These are phyloP conservation scores for Aotearoamyces nothofagi DNA, from an alignment of 2,329 filamentous ascomycete genomes.

Conservation along the genomic window DNA sequence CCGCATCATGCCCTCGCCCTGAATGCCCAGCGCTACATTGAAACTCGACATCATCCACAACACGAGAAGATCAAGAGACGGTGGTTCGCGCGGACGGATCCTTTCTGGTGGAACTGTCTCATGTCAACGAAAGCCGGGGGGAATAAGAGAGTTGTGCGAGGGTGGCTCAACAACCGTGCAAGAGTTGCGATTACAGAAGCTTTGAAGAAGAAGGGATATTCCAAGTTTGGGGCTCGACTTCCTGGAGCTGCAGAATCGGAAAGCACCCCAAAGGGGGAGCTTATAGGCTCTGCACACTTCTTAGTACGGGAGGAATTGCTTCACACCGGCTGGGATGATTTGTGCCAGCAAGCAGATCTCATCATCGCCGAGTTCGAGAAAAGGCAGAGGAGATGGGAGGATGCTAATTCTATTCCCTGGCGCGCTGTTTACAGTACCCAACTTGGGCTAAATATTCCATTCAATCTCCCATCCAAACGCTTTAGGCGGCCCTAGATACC, in stretches of 20 bases:
- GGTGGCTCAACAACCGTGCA: constrained; percentile 26
- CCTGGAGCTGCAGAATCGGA: neutral
- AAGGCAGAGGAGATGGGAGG: no score
- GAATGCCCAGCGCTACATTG: neutral
- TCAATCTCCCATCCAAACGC: no score
- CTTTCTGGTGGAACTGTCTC: constrained; percentile 31
- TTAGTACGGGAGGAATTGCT: constrained; percentile 9
- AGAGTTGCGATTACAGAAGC: constrained; percentile 27
- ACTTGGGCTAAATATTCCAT: no score
- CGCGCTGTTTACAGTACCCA: no score
- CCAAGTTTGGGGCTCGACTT: constrained; percentile 15
- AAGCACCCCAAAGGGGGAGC: constrained; percentile 7
- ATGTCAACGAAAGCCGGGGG: constrained; percentile 14
- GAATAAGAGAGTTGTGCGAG: constrained; percentile 28
- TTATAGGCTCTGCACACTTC: constrained; percentile 24
- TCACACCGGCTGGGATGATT: constrained; percentile 9
- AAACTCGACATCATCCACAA: constrained; percentile 16
- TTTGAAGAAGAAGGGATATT: constrained; percentile 28
- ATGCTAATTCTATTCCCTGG: no score
- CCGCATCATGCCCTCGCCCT: neutral
- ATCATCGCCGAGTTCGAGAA: constrained; percentile 5
- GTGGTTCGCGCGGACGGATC: constrained; percentile 22
- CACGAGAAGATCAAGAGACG: constrained; percentile 22
- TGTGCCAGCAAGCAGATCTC: constrained; percentile 14
- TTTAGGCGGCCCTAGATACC: no score